Evolutionary conservation across 305 asterid species (phyloP).

Genomic region (Salvia sclarea): DNA sequence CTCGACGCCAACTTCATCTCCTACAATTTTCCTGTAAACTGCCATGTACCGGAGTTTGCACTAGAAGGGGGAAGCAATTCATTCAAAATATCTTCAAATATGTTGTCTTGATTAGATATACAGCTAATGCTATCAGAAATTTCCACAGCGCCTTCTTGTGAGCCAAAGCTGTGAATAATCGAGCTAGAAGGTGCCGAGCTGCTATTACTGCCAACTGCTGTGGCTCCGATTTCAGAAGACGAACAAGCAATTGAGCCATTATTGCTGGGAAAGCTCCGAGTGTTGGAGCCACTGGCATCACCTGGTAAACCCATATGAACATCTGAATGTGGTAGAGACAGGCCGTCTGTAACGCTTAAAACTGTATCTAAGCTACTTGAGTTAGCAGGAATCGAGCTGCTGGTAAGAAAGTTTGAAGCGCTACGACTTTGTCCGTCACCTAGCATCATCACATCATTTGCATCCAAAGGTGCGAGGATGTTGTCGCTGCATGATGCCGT

Average conservation of each 20-base stretch:
- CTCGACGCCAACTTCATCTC: slow-evolving; percentile 29
- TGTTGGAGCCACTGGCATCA: slow-evolving; percentile 32
- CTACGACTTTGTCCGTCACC: slow-evolving; percentile 37
- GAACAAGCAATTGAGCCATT: slow-evolving; percentile 41
- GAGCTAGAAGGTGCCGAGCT: slow-evolving; percentile 39
- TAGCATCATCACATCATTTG: slow-evolving; percentile 32
- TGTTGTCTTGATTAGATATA: slow-evolving; percentile 53
- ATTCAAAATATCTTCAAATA: slow-evolving; percentile 60
- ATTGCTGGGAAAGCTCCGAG: slow-evolving; percentile 31
- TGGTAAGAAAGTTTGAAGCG: slow-evolving; percentile 33
- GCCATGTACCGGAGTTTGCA: slow-evolving; percentile 54
- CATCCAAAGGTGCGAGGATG: slow-evolving; percentile 31
- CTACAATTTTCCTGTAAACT: slow-evolving; percentile 49
- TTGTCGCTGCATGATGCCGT: slow-evolving; percentile 37
- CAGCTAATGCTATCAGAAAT: slow-evolving; percentile 42
- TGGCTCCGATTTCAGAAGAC: slow-evolving; percentile 35
- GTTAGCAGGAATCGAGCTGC: slow-evolving; percentile 32
- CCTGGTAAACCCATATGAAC: slow-evolving; percentile 43
- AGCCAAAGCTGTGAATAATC: slow-evolving; percentile 25
- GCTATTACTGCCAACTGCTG: slow-evolving; percentile 29
- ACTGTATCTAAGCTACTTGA: slow-evolving; percentile 30
- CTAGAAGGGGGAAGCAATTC: slow-evolving; percentile 58
- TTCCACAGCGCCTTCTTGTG: slow-evolving; percentile 35
- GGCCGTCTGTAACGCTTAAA: slow-evolving; percentile 24
- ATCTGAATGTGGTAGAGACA: slow-evolving; percentile 30